Base-by-base conservation (phyloP, 768 basidiomycete species). In the Panaeolus papilionaceus region DNA sequence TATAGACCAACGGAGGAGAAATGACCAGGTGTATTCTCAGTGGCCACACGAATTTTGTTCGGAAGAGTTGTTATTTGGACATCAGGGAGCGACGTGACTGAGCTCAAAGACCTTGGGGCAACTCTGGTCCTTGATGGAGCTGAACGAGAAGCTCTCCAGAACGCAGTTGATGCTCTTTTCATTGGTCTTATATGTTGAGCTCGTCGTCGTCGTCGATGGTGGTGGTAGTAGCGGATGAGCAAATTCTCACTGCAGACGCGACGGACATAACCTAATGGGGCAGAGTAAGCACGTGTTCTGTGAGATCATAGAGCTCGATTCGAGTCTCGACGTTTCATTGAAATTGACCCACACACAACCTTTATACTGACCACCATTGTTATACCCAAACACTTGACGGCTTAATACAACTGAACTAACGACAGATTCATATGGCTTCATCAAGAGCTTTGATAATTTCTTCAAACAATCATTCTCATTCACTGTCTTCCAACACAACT, bases 1-100 rank as follows among this genome's bases (percentile, higher is more conserved):
- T 95, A 98, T 45, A 99, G 86, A 3, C 97, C 98, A 0, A 97
- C 86, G 0, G 95, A 92, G 40, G 96, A 92, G 78, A 99, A 98
- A 81, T 99, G 95, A 18, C 95, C 94, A 0, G 95, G 96, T 3
- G 92, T 92, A 1, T 86, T 83, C 78, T 98, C 94, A 8, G 96
- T 98, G 16, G 94, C 95, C 47, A 99, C 94, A 67, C 95, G 85
- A 54, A 99, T 86, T 77, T 92, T 94, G 81, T 98, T 98, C 5
- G 95, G 89, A 0, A 99, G 84, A 0, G 94, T 95, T 0, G 97
- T 96, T 38, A 97, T 84, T 70, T 86, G 84, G 28, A 86, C 82
- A 3, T 82, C 66, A 10, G 82, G 66, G 75, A 78, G 67, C 67
- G 70, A 38, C 3, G 76, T 69, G 28, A 74, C 69, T 33, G 75